phyloP scores from a whole-genome alignment of 2,329 filamentous ascomycete genomes.

The Monilinia fructigena region DNA sequence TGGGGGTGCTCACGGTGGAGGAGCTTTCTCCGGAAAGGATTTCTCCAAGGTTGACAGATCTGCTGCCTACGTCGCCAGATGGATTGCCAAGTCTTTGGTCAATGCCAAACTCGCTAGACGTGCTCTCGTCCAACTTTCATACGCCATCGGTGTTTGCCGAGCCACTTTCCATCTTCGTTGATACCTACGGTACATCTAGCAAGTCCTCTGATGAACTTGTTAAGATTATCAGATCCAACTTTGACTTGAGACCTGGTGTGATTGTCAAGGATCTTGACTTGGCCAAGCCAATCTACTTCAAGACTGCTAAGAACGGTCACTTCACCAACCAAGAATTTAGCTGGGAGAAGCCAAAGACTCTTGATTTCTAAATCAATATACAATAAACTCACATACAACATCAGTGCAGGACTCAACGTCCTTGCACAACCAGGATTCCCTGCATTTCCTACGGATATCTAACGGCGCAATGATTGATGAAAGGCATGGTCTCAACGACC shows the following conservation, averaged over 20 bases:
- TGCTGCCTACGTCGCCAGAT: conserved; percentile 93
- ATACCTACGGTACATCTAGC: conserved; percentile 91
- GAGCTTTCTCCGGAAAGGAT: conserved; percentile 99
- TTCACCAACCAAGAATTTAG: conserved; percentile 97
- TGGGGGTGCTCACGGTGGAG: conserved; percentile 99
- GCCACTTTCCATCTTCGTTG: conserved; percentile 96
- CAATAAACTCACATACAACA: conserved; percentile 30
- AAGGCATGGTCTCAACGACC: conserved; percentile 42
- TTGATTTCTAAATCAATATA: conserved; percentile 71
- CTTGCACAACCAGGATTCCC: conserved; percentile 29
- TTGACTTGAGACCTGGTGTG: conserved; percentile 95
- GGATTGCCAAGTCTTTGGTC: conserved; percentile 98
- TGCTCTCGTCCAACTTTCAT: conserved; percentile 94
- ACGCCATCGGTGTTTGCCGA: conserved; percentile 99
- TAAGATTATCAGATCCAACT: conserved; percentile 91
- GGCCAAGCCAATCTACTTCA: conserved; percentile 93
- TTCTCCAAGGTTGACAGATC: conserved; percentile 99
- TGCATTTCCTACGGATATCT: conserved; percentile 36
- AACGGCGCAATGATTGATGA: conserved; percentile 40
- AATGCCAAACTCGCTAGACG: conserved; percentile 85
- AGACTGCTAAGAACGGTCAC: conserved; percentile 99
- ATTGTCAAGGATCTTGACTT: conserved; percentile 97
- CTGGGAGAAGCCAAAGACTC: conserved; percentile 97
- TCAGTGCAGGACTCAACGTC: conserved; percentile 40
- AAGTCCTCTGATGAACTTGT: conserved; percentile 92